phyloP scores from a whole-genome alignment of 2,329 filamentous ascomycete species.

The Trichophyton rubrum region DNA sequence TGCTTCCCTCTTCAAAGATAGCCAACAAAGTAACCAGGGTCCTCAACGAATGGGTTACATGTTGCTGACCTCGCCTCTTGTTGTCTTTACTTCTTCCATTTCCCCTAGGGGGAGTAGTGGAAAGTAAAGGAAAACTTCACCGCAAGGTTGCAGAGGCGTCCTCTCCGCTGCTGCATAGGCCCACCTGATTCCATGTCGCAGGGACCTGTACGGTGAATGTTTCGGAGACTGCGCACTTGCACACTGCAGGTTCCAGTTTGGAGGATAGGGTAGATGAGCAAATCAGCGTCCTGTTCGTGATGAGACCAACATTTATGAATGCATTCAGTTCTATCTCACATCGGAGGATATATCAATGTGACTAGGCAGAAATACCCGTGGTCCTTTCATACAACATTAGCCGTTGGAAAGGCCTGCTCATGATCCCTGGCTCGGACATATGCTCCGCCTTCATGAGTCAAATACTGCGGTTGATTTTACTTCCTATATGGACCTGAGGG shows the following conservation, averaged over 20 bases:
- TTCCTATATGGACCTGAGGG: background rate
- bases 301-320: background rate
- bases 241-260: constrained; percentile 4
- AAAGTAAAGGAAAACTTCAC: background rate
- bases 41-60: background rate
- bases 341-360: background rate
- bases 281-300: constrained; percentile 2
- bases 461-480: background rate
- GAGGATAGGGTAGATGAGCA: background rate
- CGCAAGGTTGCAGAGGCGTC: background rate
- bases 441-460: background rate
- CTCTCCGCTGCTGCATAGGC: background rate
- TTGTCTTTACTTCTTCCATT: background rate
- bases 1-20: background rate
- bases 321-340: background rate
- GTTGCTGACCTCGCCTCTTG: background rate
- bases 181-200: background rate
- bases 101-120: background rate
- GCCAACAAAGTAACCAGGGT: background rate
- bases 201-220: background rate
- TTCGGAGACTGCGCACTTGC: constrained; percentile 4
- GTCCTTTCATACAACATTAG: background rate
- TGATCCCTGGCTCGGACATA: background rate
- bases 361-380: background rate
- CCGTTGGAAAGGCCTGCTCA: background rate